Base-by-base conservation (phyloP, 2,329 filamentous ascomycete genomes). In the Coleophoma cylindrospora region DNA sequence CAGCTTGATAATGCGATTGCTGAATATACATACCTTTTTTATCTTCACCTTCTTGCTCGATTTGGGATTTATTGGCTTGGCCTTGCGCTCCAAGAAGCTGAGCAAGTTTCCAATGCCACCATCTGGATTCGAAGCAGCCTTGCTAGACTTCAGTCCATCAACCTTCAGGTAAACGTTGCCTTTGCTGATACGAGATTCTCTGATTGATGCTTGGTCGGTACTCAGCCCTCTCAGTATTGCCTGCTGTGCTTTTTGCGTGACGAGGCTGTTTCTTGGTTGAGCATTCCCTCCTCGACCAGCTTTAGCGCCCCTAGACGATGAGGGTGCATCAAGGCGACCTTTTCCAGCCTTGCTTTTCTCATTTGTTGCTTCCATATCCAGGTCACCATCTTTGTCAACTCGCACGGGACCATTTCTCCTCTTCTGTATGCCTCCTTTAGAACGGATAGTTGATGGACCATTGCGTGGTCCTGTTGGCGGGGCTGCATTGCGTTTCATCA, bases 11-110 rank as follows among this genome's bases (percentile, higher is more conserved):
- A 61, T 62, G 70, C 70, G 73, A 72, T 72, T 65, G 66, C 61
- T 64, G 13, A 38, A n/a, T 68, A 69, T 68, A 87, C 85, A 81
- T 87, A 91, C 87, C 84, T 89, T 89, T 72, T 81, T 83, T 56
- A 91, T 83, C 65, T 76, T 82, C 60, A 88, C 73, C 58, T 74
- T 72, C 47, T 53, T 61, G 33, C 60, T 61, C 47, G 61, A 61
- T 61, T 77, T 74, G 62, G 71, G 63, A 53, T 66, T 62, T 64
- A 81, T 73, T 56, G 74, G 70, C 49, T 76, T 75, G 43, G 86
- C 79, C 67, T 89, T 89, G 61, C 83, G 81, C 69, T 90, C 84
- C 55, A 91, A 69, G 64, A 89, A 90, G 46, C 74, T 72, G 48
- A 90, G 66, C 32, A 90, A 73, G 52, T 81, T 79, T 52, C 77